A percentile compares a stretch with the other conserved stretches of the same genome.
phyloP scores from a whole-genome alignment of 1,139 yeast species.

The Suhomyces chickasaworum region DNA sequence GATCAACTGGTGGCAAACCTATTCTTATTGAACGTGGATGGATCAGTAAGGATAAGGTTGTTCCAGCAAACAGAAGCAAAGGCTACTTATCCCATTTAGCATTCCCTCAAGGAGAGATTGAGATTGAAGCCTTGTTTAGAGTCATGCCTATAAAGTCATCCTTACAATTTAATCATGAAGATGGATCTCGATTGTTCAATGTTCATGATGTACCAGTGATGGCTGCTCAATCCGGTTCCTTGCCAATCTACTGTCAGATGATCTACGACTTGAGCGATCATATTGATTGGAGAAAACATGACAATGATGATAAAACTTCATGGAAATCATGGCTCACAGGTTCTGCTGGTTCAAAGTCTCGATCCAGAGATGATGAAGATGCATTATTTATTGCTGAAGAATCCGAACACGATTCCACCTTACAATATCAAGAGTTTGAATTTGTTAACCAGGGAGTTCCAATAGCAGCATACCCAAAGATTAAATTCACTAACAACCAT shows the following conservation, averaged over 20 bases:
- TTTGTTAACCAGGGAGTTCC: slow-evolving; percentile 86
- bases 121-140: slow-evolving; percentile 72
- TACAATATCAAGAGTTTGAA: slow-evolving; percentile 48
- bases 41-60: slow-evolving; percentile 73
- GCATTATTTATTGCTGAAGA: slow-evolving; percentile 20
- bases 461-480: slow-evolving; percentile 75
- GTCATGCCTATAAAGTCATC: slow-evolving; percentile 68
- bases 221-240: slow-evolving; percentile 67
- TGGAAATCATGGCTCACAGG: slow-evolving; percentile 17
- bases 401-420: slow-evolving; percentile 32
- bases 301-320: slow-evolving; percentile 8
- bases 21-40: slow-evolving; percentile 90
- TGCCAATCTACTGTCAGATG: slow-evolving; percentile 79
- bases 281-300: slow-evolving; percentile 42
- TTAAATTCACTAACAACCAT: slow-evolving; percentile 85
- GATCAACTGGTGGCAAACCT: slow-evolving; percentile 71
- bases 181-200: slow-evolving; percentile 60
- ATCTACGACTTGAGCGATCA: slow-evolving; percentile 66
- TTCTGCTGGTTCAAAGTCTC: neutral
- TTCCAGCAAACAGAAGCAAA: slow-evolving; percentile 57
- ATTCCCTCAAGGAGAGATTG: slow-evolving; percentile 73
- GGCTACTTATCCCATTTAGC: slow-evolving; percentile 63
- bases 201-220: slow-evolving; percentile 80
- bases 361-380: slow-evolving; percentile 17
- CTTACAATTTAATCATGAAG: slow-evolving; percentile 76